These are phyloP conservation scores for Tulasnella sp. DNA, from an alignment of 768 basidiomycete species.

Conservation along the genomic window DNA sequence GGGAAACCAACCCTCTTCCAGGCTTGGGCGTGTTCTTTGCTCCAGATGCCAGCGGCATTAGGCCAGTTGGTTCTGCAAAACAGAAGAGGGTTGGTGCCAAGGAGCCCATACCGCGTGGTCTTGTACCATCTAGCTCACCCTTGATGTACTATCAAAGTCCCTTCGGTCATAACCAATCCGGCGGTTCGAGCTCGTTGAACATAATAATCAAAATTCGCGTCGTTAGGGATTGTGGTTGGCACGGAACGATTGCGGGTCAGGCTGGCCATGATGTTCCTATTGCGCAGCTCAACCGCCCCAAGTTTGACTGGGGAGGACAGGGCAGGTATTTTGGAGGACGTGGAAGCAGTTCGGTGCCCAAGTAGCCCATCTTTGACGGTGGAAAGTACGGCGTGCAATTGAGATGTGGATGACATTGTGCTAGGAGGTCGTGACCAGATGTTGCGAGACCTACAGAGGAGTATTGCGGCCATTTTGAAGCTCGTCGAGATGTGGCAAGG, in stretches of 20 bases:
- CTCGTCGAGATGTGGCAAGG: not conserved
- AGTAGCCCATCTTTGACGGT: not conserved
- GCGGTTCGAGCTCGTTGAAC: slow-evolving; percentile 36
- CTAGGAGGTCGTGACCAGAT: not conserved
- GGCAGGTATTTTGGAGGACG: not conserved
- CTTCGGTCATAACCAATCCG: slow-evolving; percentile 39
- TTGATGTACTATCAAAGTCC: slow-evolving; percentile 36
- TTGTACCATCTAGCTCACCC: slow-evolving; percentile 30
- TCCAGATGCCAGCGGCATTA: slow-evolving; percentile 44
- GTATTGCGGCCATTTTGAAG: not conserved
- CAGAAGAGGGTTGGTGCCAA: not conserved
- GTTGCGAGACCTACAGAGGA: not conserved
- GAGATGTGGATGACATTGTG: not conserved
- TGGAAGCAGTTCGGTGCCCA: not conserved
- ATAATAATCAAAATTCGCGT: slow-evolving; percentile 39
- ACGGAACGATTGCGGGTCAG: slow-evolving; percentile 38
- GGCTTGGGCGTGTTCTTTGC: slow-evolving; percentile 36
- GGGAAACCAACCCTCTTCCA: slow-evolving; percentile 34
- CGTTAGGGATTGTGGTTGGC: slow-evolving; percentile 34
- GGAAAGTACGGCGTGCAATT: not conserved
- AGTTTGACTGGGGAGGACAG: slow-evolving; percentile 31
- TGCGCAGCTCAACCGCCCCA: slow-evolving; percentile 34
- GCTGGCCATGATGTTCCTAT: slow-evolving; percentile 38
- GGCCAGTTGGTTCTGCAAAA: slow-evolving; percentile 38
- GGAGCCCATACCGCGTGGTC: not conserved